Base-by-base conservation (phyloP, 2,329 filamentous ascomycete genomes). In the Chaetoscypha palmicola region DNA sequence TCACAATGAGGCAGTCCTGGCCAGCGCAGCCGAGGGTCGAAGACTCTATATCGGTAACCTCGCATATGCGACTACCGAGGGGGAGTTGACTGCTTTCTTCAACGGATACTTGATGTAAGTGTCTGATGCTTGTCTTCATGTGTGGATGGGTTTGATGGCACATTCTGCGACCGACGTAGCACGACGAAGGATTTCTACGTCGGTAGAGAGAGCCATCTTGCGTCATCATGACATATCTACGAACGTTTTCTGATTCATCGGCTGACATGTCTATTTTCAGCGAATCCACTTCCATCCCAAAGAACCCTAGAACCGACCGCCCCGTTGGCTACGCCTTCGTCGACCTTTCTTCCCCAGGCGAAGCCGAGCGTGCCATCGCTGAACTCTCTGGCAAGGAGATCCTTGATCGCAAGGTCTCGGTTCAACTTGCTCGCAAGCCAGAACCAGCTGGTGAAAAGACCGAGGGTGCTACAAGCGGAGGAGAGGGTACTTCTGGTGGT, bases 41-140 rank as follows among this genome's bases (percentile, higher is more conserved):
- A 88, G 92, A 76, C 85, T 98, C 64, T 98, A 98, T 77, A 97
- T 98, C 77, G 92, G 92, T 78, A 98, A 98, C 79, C 86, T 98
- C 81, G 92, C 92, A 65, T 98, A 98, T 72, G 90, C 91, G 83
- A 97, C 92, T 83, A 95, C 89, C 70, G 92, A 97, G 86, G 92
- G 86, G 84, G 89, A 96, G 83, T 88, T 98, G 80, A 95, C 94
- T 79, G 86, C 92, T 63, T 98, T 98, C 81, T 98, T 98, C 85
- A 91, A 92, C 79, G 86, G 83, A 72, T 97, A 95, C 79, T 85
- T 92, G 77, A 88, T 98, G 92, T 98, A 80, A 79, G 91, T 86
- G 19, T 10, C 8, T 11, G 4, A 37, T 23, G 10, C 19, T 22
- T 11, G 5, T 37, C 17, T 37, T 16, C 9, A 19, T 17, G 4